Percentiles rank a stretch among this genome's conserved stretches.
Conservation (phyloP, 2,329 filamentous ascomycete species). For the Huntiella bhutanensis region DNA sequence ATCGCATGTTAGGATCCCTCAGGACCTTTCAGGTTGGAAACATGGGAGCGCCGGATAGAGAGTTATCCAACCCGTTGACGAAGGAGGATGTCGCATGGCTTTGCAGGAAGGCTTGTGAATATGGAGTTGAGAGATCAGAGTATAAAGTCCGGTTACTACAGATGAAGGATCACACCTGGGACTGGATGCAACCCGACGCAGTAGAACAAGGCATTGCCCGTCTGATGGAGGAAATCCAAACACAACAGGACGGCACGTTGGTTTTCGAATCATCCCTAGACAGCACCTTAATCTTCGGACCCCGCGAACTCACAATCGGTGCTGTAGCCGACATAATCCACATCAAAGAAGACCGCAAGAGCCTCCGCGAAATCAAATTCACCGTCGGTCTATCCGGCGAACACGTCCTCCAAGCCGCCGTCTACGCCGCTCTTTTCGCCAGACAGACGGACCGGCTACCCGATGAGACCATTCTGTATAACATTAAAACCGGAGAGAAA, state of each 20-base stretch:
- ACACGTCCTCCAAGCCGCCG: slow-evolving; percentile 15
- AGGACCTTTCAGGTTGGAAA: slow-evolving; percentile 9
- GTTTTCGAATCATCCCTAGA: slow-evolving; percentile 2
- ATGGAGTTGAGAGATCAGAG: slow-evolving; percentile 14
- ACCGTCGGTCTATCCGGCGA: slow-evolving; percentile 14
- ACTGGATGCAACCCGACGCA: slow-evolving; percentile 15
- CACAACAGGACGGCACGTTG: neutral
- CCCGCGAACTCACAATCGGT: no score
- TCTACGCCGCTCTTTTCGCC: slow-evolving; percentile 15
- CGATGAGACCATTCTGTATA: slow-evolving; percentile 14
- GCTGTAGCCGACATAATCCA: no score
- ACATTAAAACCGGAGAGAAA: slow-evolving; percentile 16
- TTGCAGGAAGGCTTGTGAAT: slow-evolving; percentile 15
- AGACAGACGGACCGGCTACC: slow-evolving; percentile 10
- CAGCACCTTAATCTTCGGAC: neutral
- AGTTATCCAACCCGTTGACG: neutral
- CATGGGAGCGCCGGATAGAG: neutral
- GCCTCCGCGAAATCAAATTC: slow-evolving; percentile 19
- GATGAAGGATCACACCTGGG: slow-evolving; percentile 15
- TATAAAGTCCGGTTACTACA: slow-evolving; percentile 15
- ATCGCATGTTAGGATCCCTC: slow-evolving; percentile 12
- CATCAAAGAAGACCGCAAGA: neutral
- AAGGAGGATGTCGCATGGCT: slow-evolving; percentile 14
- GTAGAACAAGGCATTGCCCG: slow-evolving; percentile 14
- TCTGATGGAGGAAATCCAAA: slow-evolving; percentile 12